phyloP scores from a whole-genome alignment of 129 eudicot species.

The Gnaphalium uliginosum region DNA sequence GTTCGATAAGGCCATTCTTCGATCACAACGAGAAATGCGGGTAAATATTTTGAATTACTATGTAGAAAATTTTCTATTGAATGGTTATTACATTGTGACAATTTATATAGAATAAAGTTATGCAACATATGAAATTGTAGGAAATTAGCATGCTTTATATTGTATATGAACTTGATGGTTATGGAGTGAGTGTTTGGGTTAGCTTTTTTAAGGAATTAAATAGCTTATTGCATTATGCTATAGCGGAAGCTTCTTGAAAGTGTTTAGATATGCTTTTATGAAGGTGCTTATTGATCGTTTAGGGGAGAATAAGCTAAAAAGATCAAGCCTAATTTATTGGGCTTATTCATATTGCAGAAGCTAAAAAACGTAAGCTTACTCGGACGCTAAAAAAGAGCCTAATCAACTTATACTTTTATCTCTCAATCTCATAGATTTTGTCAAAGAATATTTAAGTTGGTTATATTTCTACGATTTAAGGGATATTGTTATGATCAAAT shows the following conservation, averaged over 20 bases:
- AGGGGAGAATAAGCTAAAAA: too few species aligned
- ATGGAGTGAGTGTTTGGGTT: background rate
- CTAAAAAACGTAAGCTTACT: too few species aligned
- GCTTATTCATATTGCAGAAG: too few species aligned
- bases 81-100: background rate
- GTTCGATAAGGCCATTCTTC: conserved; percentile 82
- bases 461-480: background rate
- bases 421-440: background rate
- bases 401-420: too few species aligned
- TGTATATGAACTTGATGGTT: background rate
- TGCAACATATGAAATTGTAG: background rate
- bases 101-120: background rate
- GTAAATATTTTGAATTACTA: conserved; percentile 27
- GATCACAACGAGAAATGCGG: conserved; percentile 93
- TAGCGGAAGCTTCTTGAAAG: background rate
- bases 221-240: background rate
- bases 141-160: background rate
- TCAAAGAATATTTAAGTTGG: background rate
- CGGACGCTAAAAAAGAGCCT: background rate
- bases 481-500: too few species aligned
- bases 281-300: background rate
- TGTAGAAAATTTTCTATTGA: background rate
- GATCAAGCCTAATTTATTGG: too few species aligned
- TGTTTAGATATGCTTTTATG: background rate
- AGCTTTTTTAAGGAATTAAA: background rate